Base-by-base conservation (phyloP, 257 asterid genomes). In the Craterostigma plantagineum region DNA sequence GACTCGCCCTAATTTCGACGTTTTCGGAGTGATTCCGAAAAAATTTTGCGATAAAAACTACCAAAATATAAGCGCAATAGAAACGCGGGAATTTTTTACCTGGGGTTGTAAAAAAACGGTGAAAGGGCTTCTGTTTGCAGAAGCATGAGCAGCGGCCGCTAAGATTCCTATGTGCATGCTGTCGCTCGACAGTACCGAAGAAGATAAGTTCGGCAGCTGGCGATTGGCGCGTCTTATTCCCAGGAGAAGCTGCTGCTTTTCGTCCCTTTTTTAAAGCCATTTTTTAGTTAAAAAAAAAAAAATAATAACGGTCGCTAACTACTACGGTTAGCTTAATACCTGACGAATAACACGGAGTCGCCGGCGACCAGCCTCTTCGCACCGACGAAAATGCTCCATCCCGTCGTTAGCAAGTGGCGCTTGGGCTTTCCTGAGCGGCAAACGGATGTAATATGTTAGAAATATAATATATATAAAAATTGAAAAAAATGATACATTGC, bases 321-420 rank as follows among this genome's bases (percentile, higher is more conserved):
- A n/a, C n/a, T n/a, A n/a, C n/a, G n/a, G n/a, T n/a, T n/a, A n/a
- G n/a, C n/a, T n/a, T n/a, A n/a, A n/a, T n/a, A n/a, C n/a, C 94
- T 77, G 30, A 86, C 81, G 59, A 86, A 86, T 53, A 86, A 59
- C 55, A 86, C 97, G 0, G 93, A 76, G 49, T 78, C 97, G 27
- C 97, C 95, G 0, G 97, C 92, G 57, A 69, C 71, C 45, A 86
- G 70, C 71, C 93, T 73, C 73, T 86, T 86, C 40, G 94, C 94
- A 50, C 97, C 65, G 23, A 86, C 81, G 40, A 86, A 78, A 33
- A 81, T 91, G 69, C 93, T 86, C 96, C 96, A 86, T 16, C 96
- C 96, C 3, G 94, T 81, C 0, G 96, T 86, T 18, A 86, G 92
- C 71, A 86, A 59, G 75, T 86, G 96, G 11, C 96, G 86, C 58